Percentiles rank a stretch among this genome's conserved stretches.
phyloP scores from a whole-genome alignment of 768 basidiomycete species.

The Cystobasidium tubakii region DNA sequence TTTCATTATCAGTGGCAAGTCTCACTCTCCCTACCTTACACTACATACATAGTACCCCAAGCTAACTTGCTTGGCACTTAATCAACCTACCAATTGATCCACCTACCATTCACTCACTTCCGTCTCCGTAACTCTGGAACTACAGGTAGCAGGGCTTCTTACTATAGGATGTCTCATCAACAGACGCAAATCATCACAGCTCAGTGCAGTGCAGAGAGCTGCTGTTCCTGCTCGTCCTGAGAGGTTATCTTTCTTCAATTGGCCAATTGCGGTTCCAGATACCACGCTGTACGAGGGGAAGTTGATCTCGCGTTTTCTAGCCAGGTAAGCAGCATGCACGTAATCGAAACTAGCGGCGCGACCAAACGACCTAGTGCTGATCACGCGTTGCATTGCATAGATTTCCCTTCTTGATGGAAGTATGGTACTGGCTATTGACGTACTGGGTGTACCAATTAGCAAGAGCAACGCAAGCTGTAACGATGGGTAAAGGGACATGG shows the following conservation, averaged over 20 bases:
- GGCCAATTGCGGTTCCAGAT: conserved; percentile 7
- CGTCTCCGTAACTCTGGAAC: too few relatives aligned
- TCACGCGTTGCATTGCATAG: not conserved
- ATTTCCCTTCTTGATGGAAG: conserved; percentile 30
- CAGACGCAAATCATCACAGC: conserved; percentile 4
- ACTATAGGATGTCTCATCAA: conserved; percentile 20
- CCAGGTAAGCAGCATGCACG: not conserved
- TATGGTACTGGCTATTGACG: conserved; percentile 22
- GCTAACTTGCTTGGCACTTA: too few relatives aligned
- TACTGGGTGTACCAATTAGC: conserved; percentile 23
- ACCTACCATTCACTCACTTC: too few relatives aligned
- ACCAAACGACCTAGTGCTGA: too few relatives aligned
- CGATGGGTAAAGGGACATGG: conserved; percentile 28
- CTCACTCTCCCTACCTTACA: too few relatives aligned
- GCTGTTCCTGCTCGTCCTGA: not conserved
- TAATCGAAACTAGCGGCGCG: too few relatives aligned
- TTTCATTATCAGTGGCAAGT: too few relatives aligned
- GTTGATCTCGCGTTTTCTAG: conserved; percentile 7
- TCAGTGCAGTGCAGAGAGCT: not conserved
- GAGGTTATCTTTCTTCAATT: not conserved
- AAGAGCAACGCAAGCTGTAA: not conserved
- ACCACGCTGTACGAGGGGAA: not conserved
- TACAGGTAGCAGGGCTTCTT: conserved; percentile 8
- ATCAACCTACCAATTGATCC: too few relatives aligned
- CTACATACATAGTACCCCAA: too few relatives aligned